A percentile compares a stretch with the other conserved stretches of the same genome.
phyloP scores from a whole-genome alignment of 116 monocot genomes.

The Trichopus zeylanicus region DNA sequence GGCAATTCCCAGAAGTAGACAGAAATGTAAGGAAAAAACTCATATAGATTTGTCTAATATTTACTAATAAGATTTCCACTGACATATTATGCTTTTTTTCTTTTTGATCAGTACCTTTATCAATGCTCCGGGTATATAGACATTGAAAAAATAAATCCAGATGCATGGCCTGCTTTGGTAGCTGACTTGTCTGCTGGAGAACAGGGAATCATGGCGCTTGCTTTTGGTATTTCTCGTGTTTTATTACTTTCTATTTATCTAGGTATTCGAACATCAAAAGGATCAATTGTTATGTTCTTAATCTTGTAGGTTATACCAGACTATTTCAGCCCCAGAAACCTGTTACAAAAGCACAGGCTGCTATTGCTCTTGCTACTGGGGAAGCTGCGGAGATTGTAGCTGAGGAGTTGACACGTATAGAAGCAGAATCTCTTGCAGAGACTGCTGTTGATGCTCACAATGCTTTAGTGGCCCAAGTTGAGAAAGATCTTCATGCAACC shows the following conservation, averaged over 20 bases:
- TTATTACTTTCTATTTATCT: conserved; percentile 1
- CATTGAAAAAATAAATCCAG: conserved; percentile 75
- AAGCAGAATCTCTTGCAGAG: conserved; percentile 89
- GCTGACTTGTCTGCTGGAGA: conserved; percentile 81
- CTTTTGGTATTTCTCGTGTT: conserved; percentile 56
- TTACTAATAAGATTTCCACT: not conserved
- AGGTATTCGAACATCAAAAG: not conserved
- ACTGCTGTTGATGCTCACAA: conserved; percentile 81
- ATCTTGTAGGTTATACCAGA: conserved; percentile 70
- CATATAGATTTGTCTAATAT: not conserved
- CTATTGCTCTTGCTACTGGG: conserved; percentile 83
- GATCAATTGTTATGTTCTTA: not conserved
- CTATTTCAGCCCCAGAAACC: conserved; percentile 94
- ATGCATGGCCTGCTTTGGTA: conserved; percentile 88
- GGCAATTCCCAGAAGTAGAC: conserved; percentile 68
- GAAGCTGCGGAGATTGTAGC: conserved; percentile 73
- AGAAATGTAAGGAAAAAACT: conserved; percentile 51
- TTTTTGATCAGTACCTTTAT: conserved; percentile 52
- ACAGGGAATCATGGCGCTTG: conserved; percentile 74
- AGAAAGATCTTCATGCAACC: conserved; percentile 83
- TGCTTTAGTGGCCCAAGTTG: conserved; percentile 78
- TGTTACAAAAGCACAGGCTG: conserved; percentile 94
- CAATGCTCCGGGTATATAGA: conserved; percentile 81
- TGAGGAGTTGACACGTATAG: conserved; percentile 89
- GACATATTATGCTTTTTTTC: conserved; percentile 2